These are phyloP conservation scores for Glaciozyma martinii DNA, from an alignment of 768 basidiomycete species.

Conservation along the genomic window DNA sequence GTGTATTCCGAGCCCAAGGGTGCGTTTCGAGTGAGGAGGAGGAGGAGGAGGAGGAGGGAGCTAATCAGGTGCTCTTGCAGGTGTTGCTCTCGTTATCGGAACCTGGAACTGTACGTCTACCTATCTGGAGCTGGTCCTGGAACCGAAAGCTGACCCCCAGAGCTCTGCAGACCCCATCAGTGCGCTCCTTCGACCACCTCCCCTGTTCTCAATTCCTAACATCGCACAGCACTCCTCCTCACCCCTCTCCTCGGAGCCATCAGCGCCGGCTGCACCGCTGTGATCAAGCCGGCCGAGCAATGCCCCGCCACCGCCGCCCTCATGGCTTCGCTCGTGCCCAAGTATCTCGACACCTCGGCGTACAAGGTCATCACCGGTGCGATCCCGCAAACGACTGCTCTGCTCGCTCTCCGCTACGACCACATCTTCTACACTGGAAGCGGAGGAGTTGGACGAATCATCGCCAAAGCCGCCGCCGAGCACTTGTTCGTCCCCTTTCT, in stretches of 20 bases:
- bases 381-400: conserved; percentile 1
- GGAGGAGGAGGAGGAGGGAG: background rate
- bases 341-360: conserved; percentile 59
- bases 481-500: conserved; percentile 42
- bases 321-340: conserved; percentile 57
- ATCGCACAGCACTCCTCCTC: conserved; percentile 48
- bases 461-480: conserved; percentile 67
- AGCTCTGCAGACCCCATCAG: background rate
- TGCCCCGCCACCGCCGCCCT: conserved; percentile 52
- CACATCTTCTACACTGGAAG: conserved; percentile 58
- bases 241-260: conserved; percentile 62
- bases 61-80: background rate
- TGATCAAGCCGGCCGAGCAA: conserved; percentile 65
- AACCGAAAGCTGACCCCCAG: background rate
- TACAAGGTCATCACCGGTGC: conserved; percentile 6
- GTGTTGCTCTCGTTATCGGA: conserved; percentile 34
- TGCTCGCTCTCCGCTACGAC: conserved; percentile 17
- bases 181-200: background rate
- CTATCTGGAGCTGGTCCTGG: too few species aligned
- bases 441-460: conserved; percentile 55
- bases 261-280: conserved; percentile 63
- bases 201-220: background rate
- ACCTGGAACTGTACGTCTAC: conserved; percentile 34
- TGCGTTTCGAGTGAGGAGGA: background rate
- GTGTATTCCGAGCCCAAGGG: conserved; percentile 64